Evolutionary conservation across 2,329 filamentous ascomycete species (phyloP).

Genomic region (Cytospora chrysosperma): DNA sequence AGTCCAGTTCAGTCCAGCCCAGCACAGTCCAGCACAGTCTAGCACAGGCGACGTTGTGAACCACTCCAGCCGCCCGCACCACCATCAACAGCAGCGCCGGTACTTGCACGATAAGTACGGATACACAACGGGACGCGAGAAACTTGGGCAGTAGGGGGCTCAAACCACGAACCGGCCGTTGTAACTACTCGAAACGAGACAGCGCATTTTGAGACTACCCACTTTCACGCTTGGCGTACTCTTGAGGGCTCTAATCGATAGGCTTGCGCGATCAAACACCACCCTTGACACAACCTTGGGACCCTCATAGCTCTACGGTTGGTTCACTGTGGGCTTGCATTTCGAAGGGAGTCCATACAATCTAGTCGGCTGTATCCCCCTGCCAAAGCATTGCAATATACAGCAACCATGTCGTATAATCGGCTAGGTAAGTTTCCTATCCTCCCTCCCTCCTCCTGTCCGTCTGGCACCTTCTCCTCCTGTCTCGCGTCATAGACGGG

Average conservation of each 20-base stretch:
- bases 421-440: slow-evolving; percentile 60
- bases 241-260: slow-evolving; percentile 3
- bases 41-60: background rate
- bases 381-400: slow-evolving; percentile 8
- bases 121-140: slow-evolving; percentile 3
- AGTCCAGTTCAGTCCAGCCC: background rate
- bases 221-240: slow-evolving; percentile 12
- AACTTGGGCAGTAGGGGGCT: slow-evolving; percentile 17
- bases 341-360: background rate
- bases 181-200: slow-evolving; percentile 21
- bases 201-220: slow-evolving; percentile 5
- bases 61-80: background rate
- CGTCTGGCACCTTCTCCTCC: slow-evolving; percentile 16
- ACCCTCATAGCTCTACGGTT: slow-evolving; percentile 1
- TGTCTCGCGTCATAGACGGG: slow-evolving; percentile 15
- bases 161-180: slow-evolving; percentile 21
- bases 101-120: slow-evolving; percentile 6
- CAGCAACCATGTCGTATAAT: slow-evolving; percentile 67
- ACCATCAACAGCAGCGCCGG: background rate
- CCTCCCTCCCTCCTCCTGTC: background rate
- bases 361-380: background rate
- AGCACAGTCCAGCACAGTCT: background rate
- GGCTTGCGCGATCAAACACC: background rate
- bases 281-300: slow-evolving; percentile 7
- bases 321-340: slow-evolving; percentile 7